These are phyloP conservation scores for Apocynum venetum DNA, from an alignment of 257 asterid genomes.

Conservation along the genomic window DNA sequence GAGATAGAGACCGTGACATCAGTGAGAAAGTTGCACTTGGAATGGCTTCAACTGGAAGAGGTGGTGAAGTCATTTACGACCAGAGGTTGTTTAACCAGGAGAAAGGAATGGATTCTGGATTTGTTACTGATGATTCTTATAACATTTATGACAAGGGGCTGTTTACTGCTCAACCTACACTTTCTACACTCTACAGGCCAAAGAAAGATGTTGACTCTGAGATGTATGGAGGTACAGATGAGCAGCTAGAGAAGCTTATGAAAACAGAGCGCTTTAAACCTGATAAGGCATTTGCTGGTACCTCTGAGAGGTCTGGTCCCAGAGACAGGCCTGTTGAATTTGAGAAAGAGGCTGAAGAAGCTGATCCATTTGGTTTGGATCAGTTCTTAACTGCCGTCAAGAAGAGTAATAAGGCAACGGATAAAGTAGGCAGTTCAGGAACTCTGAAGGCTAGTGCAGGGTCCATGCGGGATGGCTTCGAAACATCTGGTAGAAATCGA, in stretches of 20 bases:
- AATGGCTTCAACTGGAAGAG: slow-evolving; percentile 62
- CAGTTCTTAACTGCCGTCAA: slow-evolving; percentile 87
- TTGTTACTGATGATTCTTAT: slow-evolving; percentile 73
- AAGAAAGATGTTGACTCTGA: slow-evolving; percentile 80
- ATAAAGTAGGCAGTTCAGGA: slow-evolving; percentile 59
- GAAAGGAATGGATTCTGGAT: slow-evolving; percentile 91
- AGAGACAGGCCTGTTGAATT: slow-evolving; percentile 83
- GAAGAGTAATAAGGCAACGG: slow-evolving; percentile 81
- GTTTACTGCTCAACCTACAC: slow-evolving; percentile 60
- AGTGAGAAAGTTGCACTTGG: slow-evolving; percentile 92
- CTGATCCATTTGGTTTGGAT: slow-evolving; percentile 90
- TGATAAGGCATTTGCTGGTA: slow-evolving; percentile 66
- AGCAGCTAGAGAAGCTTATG: slow-evolving; percentile 79
- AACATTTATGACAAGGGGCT: slow-evolving; percentile 80
- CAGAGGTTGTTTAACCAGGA: slow-evolving; percentile 88
- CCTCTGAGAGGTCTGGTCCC: slow-evolving; percentile 61
- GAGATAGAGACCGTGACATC: slow-evolving; percentile 85
- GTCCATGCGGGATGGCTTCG: slow-evolving; percentile 40
- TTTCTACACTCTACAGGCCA: slow-evolving; percentile 74
- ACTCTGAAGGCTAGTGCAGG: slow-evolving; percentile 50
- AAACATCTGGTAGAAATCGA: slow-evolving; percentile 37
- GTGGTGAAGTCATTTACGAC: slow-evolving; percentile 82
- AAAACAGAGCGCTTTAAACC: slow-evolving; percentile 85
- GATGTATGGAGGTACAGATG: slow-evolving; percentile 82
- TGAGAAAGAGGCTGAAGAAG: slow-evolving; percentile 55